These are phyloP conservation scores for Carallia pectinifolia DNA, from an alignment of 345 rosid species.

Conservation along the genomic window DNA sequence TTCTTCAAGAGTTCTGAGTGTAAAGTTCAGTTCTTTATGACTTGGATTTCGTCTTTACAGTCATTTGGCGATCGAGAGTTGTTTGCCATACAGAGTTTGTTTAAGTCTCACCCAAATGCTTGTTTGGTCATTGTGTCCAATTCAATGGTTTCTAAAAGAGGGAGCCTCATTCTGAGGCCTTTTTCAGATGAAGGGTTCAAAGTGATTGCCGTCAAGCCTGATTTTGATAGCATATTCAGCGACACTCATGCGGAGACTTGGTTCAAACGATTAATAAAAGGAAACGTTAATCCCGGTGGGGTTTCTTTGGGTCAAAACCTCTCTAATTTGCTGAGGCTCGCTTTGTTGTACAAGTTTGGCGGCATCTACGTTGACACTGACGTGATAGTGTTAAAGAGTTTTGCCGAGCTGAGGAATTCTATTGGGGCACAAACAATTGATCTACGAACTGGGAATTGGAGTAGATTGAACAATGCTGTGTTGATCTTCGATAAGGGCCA, in stretches of 20 bases:
- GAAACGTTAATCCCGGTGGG: slow-evolving; percentile 64
- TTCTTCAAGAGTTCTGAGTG: slow-evolving; percentile 56
- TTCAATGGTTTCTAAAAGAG: slow-evolving; percentile 61
- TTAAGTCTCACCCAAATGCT: slow-evolving; percentile 56
- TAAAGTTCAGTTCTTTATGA: slow-evolving; percentile 76
- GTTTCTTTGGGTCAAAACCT: slow-evolving; percentile 86
- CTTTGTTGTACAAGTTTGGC: slow-evolving; percentile 74
- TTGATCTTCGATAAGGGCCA: slow-evolving; percentile 76
- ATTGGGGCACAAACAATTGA: slow-evolving; percentile 82
- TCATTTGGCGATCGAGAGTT: slow-evolving; percentile 64
- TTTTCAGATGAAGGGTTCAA: slow-evolving; percentile 50
- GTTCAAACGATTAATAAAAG: slow-evolving; percentile 54
- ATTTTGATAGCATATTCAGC: slow-evolving; percentile 58
- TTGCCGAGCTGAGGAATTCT: slow-evolving; percentile 48
- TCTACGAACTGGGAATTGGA: slow-evolving; percentile 61
- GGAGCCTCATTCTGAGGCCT: slow-evolving; percentile 45
- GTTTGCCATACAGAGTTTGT: slow-evolving; percentile 60
- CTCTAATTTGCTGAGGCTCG: slow-evolving; percentile 74
- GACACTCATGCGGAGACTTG: slow-evolving; percentile 63
- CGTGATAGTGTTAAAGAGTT: slow-evolving; percentile 50
- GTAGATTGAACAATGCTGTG: slow-evolving; percentile 82
- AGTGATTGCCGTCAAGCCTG: slow-evolving; percentile 55
- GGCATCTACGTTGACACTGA: slow-evolving; percentile 85
- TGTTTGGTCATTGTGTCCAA: slow-evolving; percentile 72
- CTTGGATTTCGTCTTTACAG: slow-evolving; percentile 73